Conservation (phyloP, 306 rosid genomes). For the Clitoria ternatea region DNA sequence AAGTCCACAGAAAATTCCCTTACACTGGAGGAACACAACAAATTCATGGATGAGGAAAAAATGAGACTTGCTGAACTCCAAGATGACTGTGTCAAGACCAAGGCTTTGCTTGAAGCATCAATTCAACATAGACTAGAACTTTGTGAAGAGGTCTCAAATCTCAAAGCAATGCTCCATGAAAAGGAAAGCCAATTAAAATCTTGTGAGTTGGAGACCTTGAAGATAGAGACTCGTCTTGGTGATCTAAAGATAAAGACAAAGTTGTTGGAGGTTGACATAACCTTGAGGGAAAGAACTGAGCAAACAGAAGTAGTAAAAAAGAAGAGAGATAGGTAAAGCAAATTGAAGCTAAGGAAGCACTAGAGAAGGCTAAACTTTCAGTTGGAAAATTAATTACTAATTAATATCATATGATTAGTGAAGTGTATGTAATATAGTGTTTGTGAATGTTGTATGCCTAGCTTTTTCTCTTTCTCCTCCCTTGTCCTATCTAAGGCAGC, state of each 20-base stretch:
- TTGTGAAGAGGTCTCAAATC: conserved; percentile 16
- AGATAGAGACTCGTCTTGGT: conserved; percentile 15
- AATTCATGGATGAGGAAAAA: conserved; percentile 19
- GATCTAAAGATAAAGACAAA: not conserved
- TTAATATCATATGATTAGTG: too few species aligned
- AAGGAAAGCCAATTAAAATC: conserved; percentile 1
- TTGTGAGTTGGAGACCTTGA: conserved; percentile 10
- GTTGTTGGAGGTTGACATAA: not conserved
- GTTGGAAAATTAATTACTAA: conserved; percentile 9
- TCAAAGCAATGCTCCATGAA: conserved; percentile 20
- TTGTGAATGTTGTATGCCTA: not conserved
- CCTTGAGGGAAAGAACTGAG: not conserved
- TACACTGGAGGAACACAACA: conserved; percentile 15
- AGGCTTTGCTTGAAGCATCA: conserved; percentile 10
- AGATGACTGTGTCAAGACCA: not conserved
- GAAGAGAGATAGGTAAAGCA: not conserved
- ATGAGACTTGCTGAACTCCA: conserved; percentile 3
- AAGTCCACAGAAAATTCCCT: conserved; percentile 12
- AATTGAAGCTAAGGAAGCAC: conserved; percentile 13
- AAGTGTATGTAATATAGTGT: not conserved
- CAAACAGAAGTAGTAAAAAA: not conserved
- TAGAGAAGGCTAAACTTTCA: conserved; percentile 18
- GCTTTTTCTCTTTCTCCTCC: not conserved
- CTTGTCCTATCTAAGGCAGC: not conserved
- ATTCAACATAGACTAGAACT: conserved; percentile 1